Evolutionary conservation across 73 alveolate species (phyloP).

Genomic region (Symbiodinium pilosum): DNA sequence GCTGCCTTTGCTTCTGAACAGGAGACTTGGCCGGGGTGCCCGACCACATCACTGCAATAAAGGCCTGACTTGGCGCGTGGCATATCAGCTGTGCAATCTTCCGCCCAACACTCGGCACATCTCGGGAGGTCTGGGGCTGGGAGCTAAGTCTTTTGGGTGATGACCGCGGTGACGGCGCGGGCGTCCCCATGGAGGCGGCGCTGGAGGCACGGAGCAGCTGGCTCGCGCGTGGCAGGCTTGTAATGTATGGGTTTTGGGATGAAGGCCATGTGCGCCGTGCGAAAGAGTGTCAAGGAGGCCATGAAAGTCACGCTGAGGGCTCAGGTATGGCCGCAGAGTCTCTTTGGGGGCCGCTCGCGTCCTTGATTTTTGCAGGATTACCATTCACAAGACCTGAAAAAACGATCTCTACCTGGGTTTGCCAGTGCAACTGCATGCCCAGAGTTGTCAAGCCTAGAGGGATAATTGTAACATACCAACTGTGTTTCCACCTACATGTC

Average conservation of each 20-base stretch:
- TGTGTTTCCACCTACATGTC: too few relatives aligned
- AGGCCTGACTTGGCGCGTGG: conserved; percentile 3
- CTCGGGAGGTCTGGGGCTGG: conserved; percentile 85
- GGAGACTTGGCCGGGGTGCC: conserved; percentile 20
- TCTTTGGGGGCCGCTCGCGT: too few relatives aligned
- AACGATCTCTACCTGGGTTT: too few relatives aligned
- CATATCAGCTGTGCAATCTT: not conserved
- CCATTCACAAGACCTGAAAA: too few relatives aligned
- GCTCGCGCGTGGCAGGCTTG: not conserved
- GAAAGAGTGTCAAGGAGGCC: conserved; percentile 6
- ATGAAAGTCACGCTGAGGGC: not conserved
- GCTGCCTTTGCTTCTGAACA: not conserved
- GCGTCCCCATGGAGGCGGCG: not conserved
- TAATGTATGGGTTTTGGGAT: not conserved
- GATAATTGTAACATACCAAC: too few relatives aligned
- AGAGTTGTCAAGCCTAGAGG: too few relatives aligned
- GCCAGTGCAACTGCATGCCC: too few relatives aligned
- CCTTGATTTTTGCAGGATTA: too few relatives aligned
- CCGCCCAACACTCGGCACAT: not conserved
- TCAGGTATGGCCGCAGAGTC: too few relatives aligned
- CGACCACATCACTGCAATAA: conserved; percentile 47
- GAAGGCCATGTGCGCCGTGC: conserved; percentile 5
- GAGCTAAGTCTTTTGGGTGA: conserved; percentile 76
- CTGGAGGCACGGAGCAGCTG: not conserved
- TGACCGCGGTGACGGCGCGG: conserved; percentile 54